These are phyloP conservation scores for Fusarium illudens DNA, from an alignment of 2,329 filamentous ascomycete species.

Conservation along the genomic window DNA sequence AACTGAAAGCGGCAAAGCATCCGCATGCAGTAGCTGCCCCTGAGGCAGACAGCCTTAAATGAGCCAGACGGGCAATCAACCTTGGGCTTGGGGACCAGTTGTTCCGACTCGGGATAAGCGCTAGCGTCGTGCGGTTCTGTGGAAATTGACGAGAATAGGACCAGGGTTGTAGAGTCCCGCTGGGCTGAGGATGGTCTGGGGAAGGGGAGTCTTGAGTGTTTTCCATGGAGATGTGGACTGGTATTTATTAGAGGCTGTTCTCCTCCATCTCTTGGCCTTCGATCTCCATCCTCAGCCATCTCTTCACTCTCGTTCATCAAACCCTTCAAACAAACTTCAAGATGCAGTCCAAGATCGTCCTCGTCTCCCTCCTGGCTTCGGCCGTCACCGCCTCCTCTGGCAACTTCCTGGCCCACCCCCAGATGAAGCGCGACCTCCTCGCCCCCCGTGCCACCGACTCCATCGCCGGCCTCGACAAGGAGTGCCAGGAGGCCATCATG, in stretches of 20 bases:
- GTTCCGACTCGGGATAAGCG: slow-evolving; percentile 23
- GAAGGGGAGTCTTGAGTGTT: neutral
- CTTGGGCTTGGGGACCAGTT: slow-evolving; percentile 1
- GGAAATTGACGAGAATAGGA: slow-evolving; percentile 19
- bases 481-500: slow-evolving; percentile 39
- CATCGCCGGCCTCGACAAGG: slow-evolving; percentile 8
- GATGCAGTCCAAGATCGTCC: slow-evolving; percentile 43
- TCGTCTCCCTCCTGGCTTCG: slow-evolving; percentile 41
- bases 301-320: neutral
- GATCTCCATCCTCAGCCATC: neutral
- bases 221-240: neutral
- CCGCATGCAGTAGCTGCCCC: neutral
- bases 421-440: slow-evolving; percentile 39
- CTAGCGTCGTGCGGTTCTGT: slow-evolving; percentile 6
- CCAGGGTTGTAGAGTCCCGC: neutral
- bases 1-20: neutral
- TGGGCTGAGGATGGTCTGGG: neutral
- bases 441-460: slow-evolving; percentile 39
- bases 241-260: neutral
- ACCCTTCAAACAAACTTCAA: slow-evolving; percentile 18
- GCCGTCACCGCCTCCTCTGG: slow-evolving; percentile 34
- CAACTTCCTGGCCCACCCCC: slow-evolving; percentile 43
- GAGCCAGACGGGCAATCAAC: neutral
- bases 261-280: neutral
- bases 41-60: neutral